phyloP scores from a whole-genome alignment of 164 flowering plant genomes.

The Buxus sempervirens region DNA sequence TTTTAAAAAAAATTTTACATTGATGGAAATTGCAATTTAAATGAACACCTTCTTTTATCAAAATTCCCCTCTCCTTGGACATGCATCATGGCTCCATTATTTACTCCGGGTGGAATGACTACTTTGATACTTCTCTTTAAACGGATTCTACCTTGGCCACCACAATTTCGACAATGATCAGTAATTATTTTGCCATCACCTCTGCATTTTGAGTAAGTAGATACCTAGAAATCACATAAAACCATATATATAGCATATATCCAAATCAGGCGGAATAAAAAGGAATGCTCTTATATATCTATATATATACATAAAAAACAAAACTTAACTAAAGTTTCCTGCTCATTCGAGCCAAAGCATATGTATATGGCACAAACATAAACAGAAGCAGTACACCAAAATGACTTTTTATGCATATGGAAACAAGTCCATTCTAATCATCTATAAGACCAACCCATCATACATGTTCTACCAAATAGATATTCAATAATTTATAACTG shows the following conservation, averaged over 20 bases:
- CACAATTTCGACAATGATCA: constrained; percentile 62
- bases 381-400: too few relatives aligned
- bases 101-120: constrained; percentile 77
- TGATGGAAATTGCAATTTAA: not conserved
- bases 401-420: too few relatives aligned
- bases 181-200: constrained; percentile 79
- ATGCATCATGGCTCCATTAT: constrained; percentile 73
- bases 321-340: too few relatives aligned
- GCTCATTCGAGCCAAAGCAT: too few relatives aligned
- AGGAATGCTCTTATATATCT: too few relatives aligned
- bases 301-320: too few relatives aligned
- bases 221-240: constrained; percentile 47
- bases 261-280: not conserved
- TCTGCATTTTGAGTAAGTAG: constrained; percentile 71
- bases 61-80: constrained; percentile 77
- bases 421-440: too few relatives aligned
- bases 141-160: constrained; percentile 56
- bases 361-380: too few relatives aligned
- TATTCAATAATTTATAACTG: too few relatives aligned
- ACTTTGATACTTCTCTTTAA: constrained; percentile 48
- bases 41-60: constrained; percentile 62
- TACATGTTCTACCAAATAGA: too few relatives aligned
- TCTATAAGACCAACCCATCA: too few relatives aligned
- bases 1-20: too few relatives aligned
- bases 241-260: not conserved